These are phyloP conservation scores for Lactarius tabidus DNA, from an alignment of 768 basidiomycete genomes.

Conservation along the genomic window DNA sequence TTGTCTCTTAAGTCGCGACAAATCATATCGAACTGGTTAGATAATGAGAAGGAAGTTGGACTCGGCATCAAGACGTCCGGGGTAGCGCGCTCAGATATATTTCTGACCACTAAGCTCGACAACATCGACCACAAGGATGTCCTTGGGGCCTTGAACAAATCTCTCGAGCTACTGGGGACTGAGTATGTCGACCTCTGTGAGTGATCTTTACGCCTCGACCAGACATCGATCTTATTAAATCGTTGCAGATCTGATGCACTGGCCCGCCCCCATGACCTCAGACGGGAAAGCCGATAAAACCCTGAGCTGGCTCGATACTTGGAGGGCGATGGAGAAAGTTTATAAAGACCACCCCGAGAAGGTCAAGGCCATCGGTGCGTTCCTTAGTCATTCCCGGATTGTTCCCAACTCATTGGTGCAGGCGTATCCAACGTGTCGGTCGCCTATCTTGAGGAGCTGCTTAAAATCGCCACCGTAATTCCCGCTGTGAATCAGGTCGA, in stretches of 20 bases:
- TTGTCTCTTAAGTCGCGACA: not conserved
- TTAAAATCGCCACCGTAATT: slow-evolving; percentile 50
- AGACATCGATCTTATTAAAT: not conserved
- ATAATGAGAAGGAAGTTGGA: slow-evolving; percentile 80
- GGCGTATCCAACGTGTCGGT: slow-evolving; percentile 71
- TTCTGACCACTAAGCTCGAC: slow-evolving; percentile 74
- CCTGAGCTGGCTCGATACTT: slow-evolving; percentile 68
- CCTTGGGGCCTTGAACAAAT: slow-evolving; percentile 58
- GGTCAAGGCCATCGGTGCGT: slow-evolving; percentile 67
- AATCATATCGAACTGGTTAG: slow-evolving; percentile 20
- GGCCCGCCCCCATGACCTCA: slow-evolving; percentile 70
- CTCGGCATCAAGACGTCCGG: slow-evolving; percentile 73
- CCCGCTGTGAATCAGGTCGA: slow-evolving; percentile 83
- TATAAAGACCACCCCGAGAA: slow-evolving; percentile 64
- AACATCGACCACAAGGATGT: slow-evolving; percentile 59
- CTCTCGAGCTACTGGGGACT: slow-evolving; percentile 65
- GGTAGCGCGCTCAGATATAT: slow-evolving; percentile 66
- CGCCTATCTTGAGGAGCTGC: slow-evolving; percentile 56
- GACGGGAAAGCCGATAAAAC: slow-evolving; percentile 51
- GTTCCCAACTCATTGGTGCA: slow-evolving; percentile 27
- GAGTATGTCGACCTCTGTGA: slow-evolving; percentile 78
- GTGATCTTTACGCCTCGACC: slow-evolving; percentile 18
- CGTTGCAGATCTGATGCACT: slow-evolving; percentile 66
- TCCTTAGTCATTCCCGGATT: not conserved
- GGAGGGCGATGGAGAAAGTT: slow-evolving; percentile 72